Base-by-base conservation (phyloP, 2,329 filamentous ascomycete genomes). In the Talaromyces sp. region DNA sequence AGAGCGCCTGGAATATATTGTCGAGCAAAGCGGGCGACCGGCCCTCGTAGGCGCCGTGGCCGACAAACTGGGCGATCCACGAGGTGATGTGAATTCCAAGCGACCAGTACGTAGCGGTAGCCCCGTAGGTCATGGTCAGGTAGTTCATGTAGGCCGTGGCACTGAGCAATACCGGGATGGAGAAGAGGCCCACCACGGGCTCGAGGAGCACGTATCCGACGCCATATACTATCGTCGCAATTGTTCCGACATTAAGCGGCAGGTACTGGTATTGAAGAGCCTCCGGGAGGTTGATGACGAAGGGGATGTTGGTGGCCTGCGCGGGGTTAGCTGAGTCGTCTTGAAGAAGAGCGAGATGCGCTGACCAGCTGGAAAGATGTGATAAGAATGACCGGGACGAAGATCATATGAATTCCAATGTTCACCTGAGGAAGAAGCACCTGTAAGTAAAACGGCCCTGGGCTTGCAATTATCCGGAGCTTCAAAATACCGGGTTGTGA, bases 21-120 rank as follows among this genome's bases (percentile, higher is more conserved):
- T 98, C 93, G 54, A 98, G 79, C 64, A 98, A 78, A 4, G 93
- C 93, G 8, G 93, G 95, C 2, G 93, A 91, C 57, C 93, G 86
- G 21, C 90, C 86, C 77, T 98, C 95, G 68, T 91, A 98, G 56
- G 84, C 86, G 41, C 92, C 93, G 71, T 99, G 95, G 29, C 95
- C 95, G 56, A 98, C 69, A 71, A 99, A 97, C 73, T 99, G 95
- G 56, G 88, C 81, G 59, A 96, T 79, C 95, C 95, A 99, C 63
- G 86, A 88, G 53, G 87, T 78, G 51, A 92, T 73, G 67, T 96
- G 88, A 50, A 92, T 75, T 3, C 79, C 86, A 19, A 89, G 80
- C 43, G 91, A 90, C 77, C 82, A 86, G 69, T 84, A 84, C 69
- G 86, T 87, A 50, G 82, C 85, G 2, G 77, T 80, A 63, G 77